Conservation (phyloP, 306 rosid species). For the Carpinus viminea region DNA sequence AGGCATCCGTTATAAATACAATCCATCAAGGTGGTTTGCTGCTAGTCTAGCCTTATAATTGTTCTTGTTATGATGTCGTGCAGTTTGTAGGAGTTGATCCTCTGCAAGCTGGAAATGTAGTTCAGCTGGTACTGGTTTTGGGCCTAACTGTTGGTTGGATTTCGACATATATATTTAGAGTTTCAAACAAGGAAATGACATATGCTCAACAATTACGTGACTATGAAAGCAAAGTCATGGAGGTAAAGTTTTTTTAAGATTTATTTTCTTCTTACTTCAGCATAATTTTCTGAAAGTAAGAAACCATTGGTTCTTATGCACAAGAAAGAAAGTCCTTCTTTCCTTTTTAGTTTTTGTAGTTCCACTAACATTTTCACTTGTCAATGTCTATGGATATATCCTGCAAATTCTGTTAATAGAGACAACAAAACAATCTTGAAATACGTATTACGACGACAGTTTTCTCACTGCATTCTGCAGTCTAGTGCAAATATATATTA, state of each 20-base stretch:
- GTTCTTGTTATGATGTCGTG: conserved; percentile 26
- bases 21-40: not conserved
- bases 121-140: conserved; percentile 89
- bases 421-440: no score
- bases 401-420: no score
- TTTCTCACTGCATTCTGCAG: no score
- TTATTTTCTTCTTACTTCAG: not conserved
- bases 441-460: no score
- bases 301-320: not conserved
- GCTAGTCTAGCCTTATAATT: conserved; percentile 12
- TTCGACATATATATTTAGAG: conserved; percentile 87
- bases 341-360: not conserved
- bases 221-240: conserved; percentile 91
- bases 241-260: conserved; percentile 44
- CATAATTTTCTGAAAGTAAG: not conserved
- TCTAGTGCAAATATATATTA: no score
- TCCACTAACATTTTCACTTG: not conserved
- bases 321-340: no score
- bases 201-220: conserved; percentile 92
- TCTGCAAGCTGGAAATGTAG: conserved; percentile 94
- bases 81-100: conserved; percentile 88
- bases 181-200: conserved; percentile 98
- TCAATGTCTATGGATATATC: not conserved
- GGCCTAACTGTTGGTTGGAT: conserved; percentile 96
- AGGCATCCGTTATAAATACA: not conserved